These are phyloP conservation scores for Phytophthora megakarya DNA, from an alignment of 352 stramenopile species.

Conservation along the genomic window DNA sequence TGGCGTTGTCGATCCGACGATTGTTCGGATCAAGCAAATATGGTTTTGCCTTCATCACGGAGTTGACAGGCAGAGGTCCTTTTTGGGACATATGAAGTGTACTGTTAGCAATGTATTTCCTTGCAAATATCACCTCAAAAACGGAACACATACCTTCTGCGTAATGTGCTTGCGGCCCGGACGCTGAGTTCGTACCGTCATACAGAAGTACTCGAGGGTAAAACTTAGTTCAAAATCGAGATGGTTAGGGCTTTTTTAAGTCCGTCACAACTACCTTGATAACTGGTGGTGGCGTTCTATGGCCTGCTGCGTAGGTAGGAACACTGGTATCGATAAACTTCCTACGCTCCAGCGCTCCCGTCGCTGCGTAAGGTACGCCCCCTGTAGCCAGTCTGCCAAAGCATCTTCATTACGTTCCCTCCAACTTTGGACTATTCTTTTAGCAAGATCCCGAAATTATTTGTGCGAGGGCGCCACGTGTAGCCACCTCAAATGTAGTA, in stretches of 20 bases:
- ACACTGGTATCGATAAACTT: constrained; percentile 6
- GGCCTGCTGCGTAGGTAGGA: constrained; percentile 3
- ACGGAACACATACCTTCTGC: background rate
- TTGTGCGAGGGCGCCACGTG: background rate
- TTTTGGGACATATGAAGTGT: too few relatives aligned
- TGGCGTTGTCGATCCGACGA: background rate
- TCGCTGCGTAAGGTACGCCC: background rate
- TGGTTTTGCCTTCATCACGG: background rate
- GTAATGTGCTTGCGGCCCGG: too few relatives aligned
- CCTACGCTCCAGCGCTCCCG: constrained; percentile 11
- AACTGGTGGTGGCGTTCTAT: constrained; percentile 12
- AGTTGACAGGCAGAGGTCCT: background rate
- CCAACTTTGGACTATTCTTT: background rate
- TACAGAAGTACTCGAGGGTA: constrained; percentile 9
- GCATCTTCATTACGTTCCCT: background rate
- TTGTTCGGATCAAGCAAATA: background rate
- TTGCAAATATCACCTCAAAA: background rate
- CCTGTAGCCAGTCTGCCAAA: constrained; percentile 5
- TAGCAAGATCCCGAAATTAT: constrained; percentile 6
- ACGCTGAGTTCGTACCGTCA: background rate
- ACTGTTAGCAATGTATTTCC: too few relatives aligned
- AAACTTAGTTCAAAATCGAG: constrained; percentile 8
- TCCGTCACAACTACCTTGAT: constrained; percentile 19
- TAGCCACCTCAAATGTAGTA: background rate
- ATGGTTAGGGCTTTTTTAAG: constrained; percentile 11